A percentile compares a stretch with the other conserved stretches of the same genome.
These are phyloP conservation scores for Penicillium corylophilum DNA, from an alignment of 2,329 filamentous ascomycete genomes.

Conservation along the genomic window DNA sequence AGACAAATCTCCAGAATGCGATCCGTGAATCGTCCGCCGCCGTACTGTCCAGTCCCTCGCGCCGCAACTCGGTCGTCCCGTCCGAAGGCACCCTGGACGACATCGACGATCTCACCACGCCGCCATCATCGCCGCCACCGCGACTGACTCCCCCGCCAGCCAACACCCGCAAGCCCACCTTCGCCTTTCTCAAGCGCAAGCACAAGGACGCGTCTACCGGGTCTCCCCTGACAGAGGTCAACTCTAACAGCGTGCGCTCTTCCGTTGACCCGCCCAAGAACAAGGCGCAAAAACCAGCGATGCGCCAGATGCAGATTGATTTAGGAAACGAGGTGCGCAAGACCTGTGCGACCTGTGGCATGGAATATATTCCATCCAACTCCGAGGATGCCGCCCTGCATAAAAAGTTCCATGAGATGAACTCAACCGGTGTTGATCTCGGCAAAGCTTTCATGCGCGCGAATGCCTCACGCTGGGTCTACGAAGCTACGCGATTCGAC, in stretches of 20 bases:
- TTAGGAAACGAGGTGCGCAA: conserved; percentile 56
- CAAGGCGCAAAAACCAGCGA: conserved; percentile 31
- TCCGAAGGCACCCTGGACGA: conserved; percentile 45
- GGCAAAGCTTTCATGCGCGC: conserved; percentile 57
- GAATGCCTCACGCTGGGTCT: conserved; percentile 52
- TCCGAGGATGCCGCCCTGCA: conserved; percentile 62
- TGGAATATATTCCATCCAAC: conserved; percentile 65
- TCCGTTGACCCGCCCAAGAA: conserved; percentile 41
- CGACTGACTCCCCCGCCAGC: conserved; percentile 44
- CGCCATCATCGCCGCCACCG: conserved; percentile 54
- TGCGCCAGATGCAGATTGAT: conserved; percentile 63
- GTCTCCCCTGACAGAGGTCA: conserved; percentile 47
- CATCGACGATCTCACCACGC: conserved; percentile 45
- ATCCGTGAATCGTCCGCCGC: conserved; percentile 50
- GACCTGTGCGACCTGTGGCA: conserved; percentile 61
- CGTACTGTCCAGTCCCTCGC: conserved; percentile 47
- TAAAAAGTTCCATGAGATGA: conserved; percentile 63
- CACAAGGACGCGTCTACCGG: conserved; percentile 32
- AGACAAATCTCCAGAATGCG: conserved; percentile 48
- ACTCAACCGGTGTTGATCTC: conserved; percentile 60
- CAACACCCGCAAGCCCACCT: conserved; percentile 50
- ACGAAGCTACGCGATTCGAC: conserved; percentile 50
- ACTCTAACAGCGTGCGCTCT: conserved; percentile 44
- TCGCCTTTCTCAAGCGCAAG: conserved; percentile 52
- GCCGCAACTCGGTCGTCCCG: conserved; percentile 46